Percentiles rank a stretch among this genome's conserved stretches.
These are phyloP conservation scores for Crucihimalaya himalaica DNA, from an alignment of 345 rosid species.

Conservation along the genomic window DNA sequence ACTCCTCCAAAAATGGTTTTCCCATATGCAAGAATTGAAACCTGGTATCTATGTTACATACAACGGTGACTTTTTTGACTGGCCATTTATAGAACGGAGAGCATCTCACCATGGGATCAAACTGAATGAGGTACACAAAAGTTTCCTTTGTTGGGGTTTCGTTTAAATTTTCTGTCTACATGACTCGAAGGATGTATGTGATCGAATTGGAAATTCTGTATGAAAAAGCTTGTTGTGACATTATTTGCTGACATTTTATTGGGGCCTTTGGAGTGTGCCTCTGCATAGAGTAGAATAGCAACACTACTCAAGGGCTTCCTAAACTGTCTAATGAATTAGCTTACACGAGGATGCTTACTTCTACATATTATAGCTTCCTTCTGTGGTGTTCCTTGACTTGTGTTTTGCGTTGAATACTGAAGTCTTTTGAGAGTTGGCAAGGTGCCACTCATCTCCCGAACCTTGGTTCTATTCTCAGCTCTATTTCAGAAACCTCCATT, in stretches of 20 bases:
- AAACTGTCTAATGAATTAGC: not conserved
- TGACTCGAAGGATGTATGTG: conserved; percentile 9
- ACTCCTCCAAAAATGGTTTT: conserved; percentile 79
- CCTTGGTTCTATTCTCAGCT: conserved; percentile 18
- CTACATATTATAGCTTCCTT: conserved; percentile 5
- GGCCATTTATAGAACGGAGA: conserved; percentile 96
- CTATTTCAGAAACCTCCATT: not conserved
- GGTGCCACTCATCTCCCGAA: conserved; percentile 9
- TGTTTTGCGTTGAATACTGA: conserved; percentile 14
- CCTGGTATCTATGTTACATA: conserved; percentile 97
- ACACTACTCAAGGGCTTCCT: conserved; percentile 6
- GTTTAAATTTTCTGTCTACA: not conserved
- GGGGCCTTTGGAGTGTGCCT: conserved; percentile 16
- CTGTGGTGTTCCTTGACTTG: conserved; percentile 17
- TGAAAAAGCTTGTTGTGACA: conserved; percentile 10
- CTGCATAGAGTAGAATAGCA: conserved; percentile 14
- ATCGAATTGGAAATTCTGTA: conserved; percentile 14
- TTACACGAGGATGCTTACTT: conserved; percentile 14
- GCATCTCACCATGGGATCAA: conserved; percentile 84
- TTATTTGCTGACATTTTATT: conserved; percentile 4
- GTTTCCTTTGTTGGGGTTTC: conserved; percentile 2
- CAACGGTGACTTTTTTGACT: conserved; percentile 93
- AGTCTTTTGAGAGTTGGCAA: conserved; percentile 24
- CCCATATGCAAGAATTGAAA: conserved; percentile 92
- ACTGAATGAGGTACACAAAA: conserved; percentile 73